A percentile compares a stretch with the other conserved stretches of the same genome.
These are phyloP conservation scores for Blumeriella jaapii DNA, from an alignment of 2,329 filamentous ascomycete genomes.

Conservation along the genomic window DNA sequence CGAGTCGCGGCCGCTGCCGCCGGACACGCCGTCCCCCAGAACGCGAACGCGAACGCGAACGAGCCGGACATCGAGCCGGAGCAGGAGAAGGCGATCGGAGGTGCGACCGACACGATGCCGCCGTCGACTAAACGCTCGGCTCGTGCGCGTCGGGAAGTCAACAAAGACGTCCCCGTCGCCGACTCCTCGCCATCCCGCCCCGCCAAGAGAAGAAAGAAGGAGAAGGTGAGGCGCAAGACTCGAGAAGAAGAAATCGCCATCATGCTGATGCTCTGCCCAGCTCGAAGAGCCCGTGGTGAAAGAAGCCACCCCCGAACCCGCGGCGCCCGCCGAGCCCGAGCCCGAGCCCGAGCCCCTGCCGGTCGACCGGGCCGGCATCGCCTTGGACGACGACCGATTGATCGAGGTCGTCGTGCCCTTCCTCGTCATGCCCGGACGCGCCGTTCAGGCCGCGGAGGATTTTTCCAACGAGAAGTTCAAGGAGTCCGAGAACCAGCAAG, in stretches of 20 bases:
- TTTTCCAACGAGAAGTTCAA: constrained; percentile 54
- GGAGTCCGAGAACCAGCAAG: constrained; percentile 43
- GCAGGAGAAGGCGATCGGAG: too few relatives aligned
- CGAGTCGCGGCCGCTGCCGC: not conserved
- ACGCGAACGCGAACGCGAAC: too few relatives aligned
- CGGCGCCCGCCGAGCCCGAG: constrained; percentile 24
- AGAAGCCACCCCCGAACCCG: constrained; percentile 18
- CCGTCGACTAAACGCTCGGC: constrained; percentile 30
- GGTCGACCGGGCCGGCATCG: constrained; percentile 29
- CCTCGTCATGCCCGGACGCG: constrained; percentile 26
- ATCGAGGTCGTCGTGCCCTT: constrained; percentile 19
- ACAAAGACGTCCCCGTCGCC: constrained; percentile 21
- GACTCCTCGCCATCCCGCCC: constrained; percentile 48
- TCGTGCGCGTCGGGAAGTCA: constrained; percentile 28
- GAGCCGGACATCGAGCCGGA: too few relatives aligned
- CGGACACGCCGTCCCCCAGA: not conserved
- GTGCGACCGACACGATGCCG: constrained; percentile 27
- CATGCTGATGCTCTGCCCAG: constrained; percentile 7
- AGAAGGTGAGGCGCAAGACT: constrained; percentile 36
- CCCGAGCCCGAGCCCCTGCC: constrained; percentile 28
- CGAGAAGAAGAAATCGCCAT: not conserved
- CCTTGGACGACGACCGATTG: constrained; percentile 39
- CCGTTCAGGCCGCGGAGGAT: constrained; percentile 48
- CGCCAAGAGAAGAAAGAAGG: constrained; percentile 54
- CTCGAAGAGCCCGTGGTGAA: constrained; percentile 23